phyloP scores from a whole-genome alignment of 2,329 filamentous ascomycete genomes.

The Aspergillus ustus region DNA sequence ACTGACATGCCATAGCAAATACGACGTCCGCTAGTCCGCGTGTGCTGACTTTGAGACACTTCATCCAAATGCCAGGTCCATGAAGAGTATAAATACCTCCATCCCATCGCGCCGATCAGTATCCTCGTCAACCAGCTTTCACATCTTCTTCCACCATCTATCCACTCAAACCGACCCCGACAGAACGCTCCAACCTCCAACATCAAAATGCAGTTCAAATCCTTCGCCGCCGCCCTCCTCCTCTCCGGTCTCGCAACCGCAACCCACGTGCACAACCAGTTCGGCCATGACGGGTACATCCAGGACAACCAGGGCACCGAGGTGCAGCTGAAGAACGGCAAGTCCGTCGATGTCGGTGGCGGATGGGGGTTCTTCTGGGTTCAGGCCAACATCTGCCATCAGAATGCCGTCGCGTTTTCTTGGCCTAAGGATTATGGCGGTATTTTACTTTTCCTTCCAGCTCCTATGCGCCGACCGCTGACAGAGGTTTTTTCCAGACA shows the following conservation, averaged over 20 bases:
- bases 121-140: too few relatives aligned
- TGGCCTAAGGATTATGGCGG: background rate
- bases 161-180: too few relatives aligned
- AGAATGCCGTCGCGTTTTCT: background rate
- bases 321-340: background rate
- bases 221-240: background rate
- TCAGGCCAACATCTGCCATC: background rate
- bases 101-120: too few relatives aligned
- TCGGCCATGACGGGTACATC: background rate
- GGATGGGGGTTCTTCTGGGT: background rate
- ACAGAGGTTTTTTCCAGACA: too few relatives aligned
- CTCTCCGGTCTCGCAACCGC: background rate
- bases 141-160: too few relatives aligned
- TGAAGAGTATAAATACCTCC: too few relatives aligned
- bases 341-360: background rate
- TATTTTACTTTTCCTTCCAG: background rate
- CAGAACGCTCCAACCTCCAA: too few relatives aligned
- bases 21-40: too few relatives aligned
- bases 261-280: background rate
- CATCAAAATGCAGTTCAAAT: background rate
- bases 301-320: conserved; percentile 1
- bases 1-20: too few relatives aligned
- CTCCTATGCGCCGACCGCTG: too few relatives aligned
- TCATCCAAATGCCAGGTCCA: too few relatives aligned
- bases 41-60: too few relatives aligned